Conservation (phyloP, 2,329 filamentous ascomycete genomes). For the Ophiostoma montium region DNA sequence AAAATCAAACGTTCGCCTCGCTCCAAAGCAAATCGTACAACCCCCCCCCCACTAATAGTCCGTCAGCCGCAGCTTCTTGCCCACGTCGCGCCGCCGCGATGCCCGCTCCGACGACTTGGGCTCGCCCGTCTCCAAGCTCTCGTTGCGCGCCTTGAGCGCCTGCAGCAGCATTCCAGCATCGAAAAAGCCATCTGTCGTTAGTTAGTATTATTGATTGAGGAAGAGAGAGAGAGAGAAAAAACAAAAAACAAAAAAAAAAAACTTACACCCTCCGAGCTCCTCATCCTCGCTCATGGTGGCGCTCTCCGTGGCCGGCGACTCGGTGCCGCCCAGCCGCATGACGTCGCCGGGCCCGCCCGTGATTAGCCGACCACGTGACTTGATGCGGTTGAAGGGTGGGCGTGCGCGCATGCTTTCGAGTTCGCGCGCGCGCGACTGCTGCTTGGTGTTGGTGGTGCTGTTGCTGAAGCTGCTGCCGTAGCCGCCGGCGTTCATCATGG, state of each 20-base stretch:
- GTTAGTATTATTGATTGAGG: conserved; percentile 9
- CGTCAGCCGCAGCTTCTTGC: conserved; percentile 56
- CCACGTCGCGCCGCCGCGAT: conserved; percentile 51
- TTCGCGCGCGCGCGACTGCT: conserved; percentile 37
- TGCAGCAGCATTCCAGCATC: conserved; percentile 90
- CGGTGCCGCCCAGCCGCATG: conserved; percentile 33
- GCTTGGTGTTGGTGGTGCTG: too few species aligned
- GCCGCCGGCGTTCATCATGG: conserved; percentile 7
- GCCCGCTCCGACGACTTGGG: conserved; percentile 44
- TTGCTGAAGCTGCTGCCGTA: too few species aligned
- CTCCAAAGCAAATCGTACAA: neutral
- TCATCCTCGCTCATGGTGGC: conserved; percentile 67
- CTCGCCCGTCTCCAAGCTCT: conserved; percentile 36
- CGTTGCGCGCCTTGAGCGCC: conserved; percentile 61
- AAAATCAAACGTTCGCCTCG: neutral
- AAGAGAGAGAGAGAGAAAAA: neutral
- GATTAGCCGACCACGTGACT: conserved; percentile 61
- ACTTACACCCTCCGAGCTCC: conserved; percentile 82
- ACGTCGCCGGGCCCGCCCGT: conserved; percentile 40
- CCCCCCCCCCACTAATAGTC: conserved; percentile 49
- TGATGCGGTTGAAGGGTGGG: conserved; percentile 34
- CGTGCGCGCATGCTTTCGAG: conserved; percentile 29
- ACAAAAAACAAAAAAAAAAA: conserved; percentile 3
- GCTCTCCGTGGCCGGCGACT: conserved; percentile 55
- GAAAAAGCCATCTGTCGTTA: conserved; percentile 84